These are phyloP conservation scores for Talaromyces sp. DNA, from an alignment of 2,329 filamentous ascomycete genomes.

Conservation along the genomic window DNA sequence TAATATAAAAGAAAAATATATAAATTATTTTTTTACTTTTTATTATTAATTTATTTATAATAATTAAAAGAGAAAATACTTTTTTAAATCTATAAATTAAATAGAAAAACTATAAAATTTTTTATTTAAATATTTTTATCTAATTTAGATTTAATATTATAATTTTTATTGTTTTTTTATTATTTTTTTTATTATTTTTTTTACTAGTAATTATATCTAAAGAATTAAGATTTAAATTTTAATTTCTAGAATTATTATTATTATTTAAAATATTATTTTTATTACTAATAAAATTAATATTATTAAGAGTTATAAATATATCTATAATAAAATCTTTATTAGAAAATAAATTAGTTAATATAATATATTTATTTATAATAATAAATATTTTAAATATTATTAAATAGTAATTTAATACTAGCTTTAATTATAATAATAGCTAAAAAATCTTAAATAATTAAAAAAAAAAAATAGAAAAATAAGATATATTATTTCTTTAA, in stretches of 20 bases:
- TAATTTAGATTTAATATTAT: background rate
- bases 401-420: background rate
- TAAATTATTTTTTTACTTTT: background rate
- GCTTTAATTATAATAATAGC: background rate
- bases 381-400: background rate
- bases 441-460: background rate
- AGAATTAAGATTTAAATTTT: no score
- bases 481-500: background rate
- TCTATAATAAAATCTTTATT: background rate
- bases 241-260: background rate
- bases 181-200: background rate
- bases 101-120: no score
- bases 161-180: no score
- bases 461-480: background rate
- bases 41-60: background rate
- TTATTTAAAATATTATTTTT: background rate
- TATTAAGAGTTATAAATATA: background rate
- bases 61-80: background rate
- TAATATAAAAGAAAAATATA: background rate
- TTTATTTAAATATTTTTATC: background rate
- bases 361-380: background rate
- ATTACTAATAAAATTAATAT: background rate
- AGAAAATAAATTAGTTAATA: background rate
- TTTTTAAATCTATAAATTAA: background rate
- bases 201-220: background rate